A percentile compares a stretch with the other conserved stretches of the same genome.
Evolutionary conservation across 345 rosid genomes (phyloP).

Genomic region (Physaria fendleri): DNA sequence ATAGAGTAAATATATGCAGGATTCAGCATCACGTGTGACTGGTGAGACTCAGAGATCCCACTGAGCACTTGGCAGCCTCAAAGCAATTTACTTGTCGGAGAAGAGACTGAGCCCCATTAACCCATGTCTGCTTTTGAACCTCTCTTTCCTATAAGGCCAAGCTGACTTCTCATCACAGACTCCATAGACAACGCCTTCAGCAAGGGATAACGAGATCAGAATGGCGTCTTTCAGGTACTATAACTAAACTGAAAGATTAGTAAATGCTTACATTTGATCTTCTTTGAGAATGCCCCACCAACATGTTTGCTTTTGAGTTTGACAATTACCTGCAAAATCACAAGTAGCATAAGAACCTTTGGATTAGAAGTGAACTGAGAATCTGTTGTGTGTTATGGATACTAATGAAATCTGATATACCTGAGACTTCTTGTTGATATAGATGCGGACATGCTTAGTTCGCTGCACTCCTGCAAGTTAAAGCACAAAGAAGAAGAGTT

Average conservation of each 20-base stretch:
- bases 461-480: constrained; percentile 27
- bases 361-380: background rate
- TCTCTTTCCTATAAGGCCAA: constrained; percentile 83
- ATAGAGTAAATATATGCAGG: constrained; percentile 10
- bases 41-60: constrained; percentile 47
- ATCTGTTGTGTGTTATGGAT: background rate
- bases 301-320: constrained; percentile 38
- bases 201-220: constrained; percentile 10
- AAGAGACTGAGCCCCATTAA: constrained; percentile 62
- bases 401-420: constrained; percentile 18
- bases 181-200: constrained; percentile 68
- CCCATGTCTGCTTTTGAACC: constrained; percentile 90
- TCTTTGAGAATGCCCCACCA: constrained; percentile 35
- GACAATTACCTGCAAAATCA: constrained; percentile 29
- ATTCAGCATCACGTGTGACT: constrained; percentile 28
- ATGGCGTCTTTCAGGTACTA: background rate
- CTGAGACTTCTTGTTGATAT: constrained; percentile 34
- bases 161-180: constrained; percentile 73
- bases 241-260: background rate
- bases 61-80: constrained; percentile 44
- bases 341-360: constrained; percentile 14
- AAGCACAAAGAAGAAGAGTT: constrained; percentile 4
- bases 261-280: constrained; percentile 26
- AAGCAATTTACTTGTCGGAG: constrained; percentile 52
- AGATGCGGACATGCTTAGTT: constrained; percentile 26